Conservation (phyloP, 2,329 filamentous ascomycete genomes). For the Phialophora expanda region DNA sequence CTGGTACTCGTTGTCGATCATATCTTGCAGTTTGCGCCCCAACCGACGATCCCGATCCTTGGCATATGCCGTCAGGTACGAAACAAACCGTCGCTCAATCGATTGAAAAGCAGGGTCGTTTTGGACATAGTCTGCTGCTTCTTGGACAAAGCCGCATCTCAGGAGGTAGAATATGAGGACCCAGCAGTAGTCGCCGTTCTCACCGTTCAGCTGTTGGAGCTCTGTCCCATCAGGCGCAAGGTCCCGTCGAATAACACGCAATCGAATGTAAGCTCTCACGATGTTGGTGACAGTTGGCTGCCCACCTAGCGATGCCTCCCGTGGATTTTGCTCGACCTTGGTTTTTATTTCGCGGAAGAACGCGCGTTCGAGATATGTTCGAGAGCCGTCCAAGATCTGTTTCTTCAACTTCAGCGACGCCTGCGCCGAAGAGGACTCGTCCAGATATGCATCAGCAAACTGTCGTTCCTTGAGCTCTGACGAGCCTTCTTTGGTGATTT, state of each 20-base stretch:
- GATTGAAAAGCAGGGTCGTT: slow-evolving; percentile 81
- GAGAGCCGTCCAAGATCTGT: slow-evolving; percentile 79
- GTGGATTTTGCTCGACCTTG: slow-evolving; percentile 79
- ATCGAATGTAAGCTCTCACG: slow-evolving; percentile 86
- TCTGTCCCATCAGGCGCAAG: slow-evolving; percentile 80
- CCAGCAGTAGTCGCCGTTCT: slow-evolving; percentile 79
- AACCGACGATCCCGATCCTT: slow-evolving; percentile 77
- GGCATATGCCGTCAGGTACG: slow-evolving; percentile 84
- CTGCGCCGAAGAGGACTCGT: slow-evolving; percentile 70
- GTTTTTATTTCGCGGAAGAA: slow-evolving; percentile 80
- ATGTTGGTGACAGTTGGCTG: slow-evolving; percentile 87
- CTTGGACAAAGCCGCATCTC: slow-evolving; percentile 79
- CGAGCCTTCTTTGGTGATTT: slow-evolving; percentile 77
- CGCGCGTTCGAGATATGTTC: slow-evolving; percentile 76
- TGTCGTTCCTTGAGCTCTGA: slow-evolving; percentile 74
- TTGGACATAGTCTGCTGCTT: slow-evolving; percentile 86
- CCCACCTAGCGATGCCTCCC: slow-evolving; percentile 87
- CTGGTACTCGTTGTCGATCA: slow-evolving; percentile 87
- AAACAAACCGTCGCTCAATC: slow-evolving; percentile 86
- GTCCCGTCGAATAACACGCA: slow-evolving; percentile 79
- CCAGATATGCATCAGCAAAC: slow-evolving; percentile 76
- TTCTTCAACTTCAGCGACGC: slow-evolving; percentile 72
- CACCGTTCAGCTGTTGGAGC: slow-evolving; percentile 72
- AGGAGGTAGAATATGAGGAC: slow-evolving; percentile 91
- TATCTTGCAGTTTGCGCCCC: slow-evolving; percentile 77